Evolutionary conservation across 345 rosid genomes (phyloP).

Genomic region (Luvunga scandens): DNA sequence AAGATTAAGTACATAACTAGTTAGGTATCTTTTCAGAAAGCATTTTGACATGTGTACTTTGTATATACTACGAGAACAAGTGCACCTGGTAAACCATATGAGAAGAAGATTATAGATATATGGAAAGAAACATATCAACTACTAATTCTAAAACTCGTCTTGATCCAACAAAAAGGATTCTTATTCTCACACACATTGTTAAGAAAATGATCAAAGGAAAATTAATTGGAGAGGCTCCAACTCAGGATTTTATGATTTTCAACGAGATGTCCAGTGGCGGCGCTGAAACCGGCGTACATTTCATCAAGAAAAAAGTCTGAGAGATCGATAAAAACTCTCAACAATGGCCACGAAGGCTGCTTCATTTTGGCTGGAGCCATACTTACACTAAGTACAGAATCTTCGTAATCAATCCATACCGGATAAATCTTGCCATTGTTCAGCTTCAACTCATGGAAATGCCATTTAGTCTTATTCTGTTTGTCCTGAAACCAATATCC

Average conservation of each 20-base stretch:
- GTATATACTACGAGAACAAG: neutral
- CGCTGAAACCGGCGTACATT: slow-evolving; percentile 29
- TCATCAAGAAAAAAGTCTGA: slow-evolving; percentile 29
- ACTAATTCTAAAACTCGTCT: neutral
- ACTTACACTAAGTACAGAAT: slow-evolving; percentile 20
- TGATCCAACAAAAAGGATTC: neutral
- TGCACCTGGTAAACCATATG: neutral
- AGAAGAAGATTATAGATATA: too few relatives aligned
- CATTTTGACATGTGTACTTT: too few relatives aligned
- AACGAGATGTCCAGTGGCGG: slow-evolving; percentile 27
- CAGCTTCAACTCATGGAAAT: slow-evolving; percentile 30
- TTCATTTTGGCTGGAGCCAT: slow-evolving; percentile 14
- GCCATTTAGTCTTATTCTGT: slow-evolving; percentile 7
- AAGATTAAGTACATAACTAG: neutral
- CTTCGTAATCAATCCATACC: slow-evolving; percentile 38
- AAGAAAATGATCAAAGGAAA: neutral
- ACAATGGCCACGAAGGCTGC: slow-evolving; percentile 35
- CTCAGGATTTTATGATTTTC: slow-evolving; percentile 31
- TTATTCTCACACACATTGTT: neutral
- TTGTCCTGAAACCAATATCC: slow-evolving; percentile 25
- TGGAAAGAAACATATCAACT: too few relatives aligned
- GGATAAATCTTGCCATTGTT: slow-evolving; percentile 28
- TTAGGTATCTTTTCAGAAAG: too few relatives aligned
- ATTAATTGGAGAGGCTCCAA: slow-evolving; percentile 14
- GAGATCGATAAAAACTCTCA: slow-evolving; percentile 26